A percentile compares a stretch with the other conserved stretches of the same genome.
Evolutionary conservation across 768 basidiomycete genomes (phyloP).

Genomic region (Leccinellum luteum): DNA sequence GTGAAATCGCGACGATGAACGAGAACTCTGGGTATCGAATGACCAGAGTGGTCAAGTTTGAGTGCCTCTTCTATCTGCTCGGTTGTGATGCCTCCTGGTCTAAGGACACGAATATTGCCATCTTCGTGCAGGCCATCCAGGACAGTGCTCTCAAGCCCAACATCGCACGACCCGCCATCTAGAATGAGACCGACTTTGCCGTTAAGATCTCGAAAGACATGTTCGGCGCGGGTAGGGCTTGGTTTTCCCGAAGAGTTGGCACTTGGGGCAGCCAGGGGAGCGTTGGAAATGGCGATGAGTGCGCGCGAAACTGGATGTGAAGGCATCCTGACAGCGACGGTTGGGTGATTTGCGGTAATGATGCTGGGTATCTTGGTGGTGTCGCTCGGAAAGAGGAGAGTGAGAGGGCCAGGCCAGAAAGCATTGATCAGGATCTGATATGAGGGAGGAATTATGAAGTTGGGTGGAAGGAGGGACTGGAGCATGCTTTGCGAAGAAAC

Average conservation of each 20-base stretch:
- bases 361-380: constrained; percentile 59
- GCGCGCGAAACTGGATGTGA: constrained; percentile 91
- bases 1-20: constrained; percentile 79
- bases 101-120: constrained; percentile 74
- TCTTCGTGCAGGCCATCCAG: constrained; percentile 80
- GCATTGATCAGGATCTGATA: constrained; percentile 74
- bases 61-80: constrained; percentile 77
- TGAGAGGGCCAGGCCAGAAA: constrained; percentile 96
- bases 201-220: constrained; percentile 76
- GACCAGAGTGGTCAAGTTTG: constrained; percentile 36
- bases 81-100: constrained; percentile 91
- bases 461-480: constrained; percentile 61
- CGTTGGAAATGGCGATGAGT: constrained; percentile 69
- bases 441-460: constrained; percentile 56
- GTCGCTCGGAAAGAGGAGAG: constrained; percentile 83
- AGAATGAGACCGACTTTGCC: constrained; percentile 76
- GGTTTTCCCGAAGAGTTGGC: constrained; percentile 95
- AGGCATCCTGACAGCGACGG: constrained; percentile 92
- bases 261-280: constrained; percentile 90
- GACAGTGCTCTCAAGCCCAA: constrained; percentile 96
- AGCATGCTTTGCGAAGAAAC: constrained; percentile 88
- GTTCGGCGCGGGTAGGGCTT: constrained; percentile 85
- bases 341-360: constrained; percentile 75
- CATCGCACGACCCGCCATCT: constrained; percentile 88
- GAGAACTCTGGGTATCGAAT: constrained; percentile 55